phyloP scores from a whole-genome alignment of 2,329 filamentous ascomycete species.

The Diplodia scrobiculata region DNA sequence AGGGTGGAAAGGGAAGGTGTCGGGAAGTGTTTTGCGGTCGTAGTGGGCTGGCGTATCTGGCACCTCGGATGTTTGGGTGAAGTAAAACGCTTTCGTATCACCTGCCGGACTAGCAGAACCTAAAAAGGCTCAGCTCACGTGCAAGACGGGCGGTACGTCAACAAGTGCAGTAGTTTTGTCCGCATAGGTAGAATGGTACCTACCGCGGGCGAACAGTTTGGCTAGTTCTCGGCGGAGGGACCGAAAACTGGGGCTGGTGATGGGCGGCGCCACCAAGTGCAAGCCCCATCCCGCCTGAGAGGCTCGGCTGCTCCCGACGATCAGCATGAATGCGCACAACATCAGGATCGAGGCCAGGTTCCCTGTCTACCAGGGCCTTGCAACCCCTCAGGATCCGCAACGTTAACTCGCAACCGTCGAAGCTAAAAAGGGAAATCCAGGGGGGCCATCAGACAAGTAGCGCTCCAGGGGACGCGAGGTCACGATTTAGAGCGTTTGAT shows the following conservation, averaged over 20 bases:
- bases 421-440: neutral
- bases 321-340: neutral
- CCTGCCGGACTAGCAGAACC: no score
- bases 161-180: neutral
- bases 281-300: neutral
- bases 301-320: neutral
- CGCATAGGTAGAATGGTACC: neutral
- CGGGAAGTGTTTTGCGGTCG: neutral
- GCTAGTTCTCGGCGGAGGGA: neutral
- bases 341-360: neutral
- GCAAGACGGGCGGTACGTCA: neutral
- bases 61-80: no score
- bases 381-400: neutral
- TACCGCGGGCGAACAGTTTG: neutral
- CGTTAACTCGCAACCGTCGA: neutral
- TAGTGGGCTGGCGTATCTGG: no score
- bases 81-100: no score
- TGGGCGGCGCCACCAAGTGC: neutral
- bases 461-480: neutral
- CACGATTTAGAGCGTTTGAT: no score
- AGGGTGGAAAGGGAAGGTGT: neutral
- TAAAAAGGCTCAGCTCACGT: neutral
- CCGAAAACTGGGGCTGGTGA: neutral
- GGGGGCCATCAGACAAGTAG: neutral
- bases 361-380: neutral